These are phyloP conservation scores for Plantago major DNA, from an alignment of 257 asterid species.

Conservation along the genomic window DNA sequence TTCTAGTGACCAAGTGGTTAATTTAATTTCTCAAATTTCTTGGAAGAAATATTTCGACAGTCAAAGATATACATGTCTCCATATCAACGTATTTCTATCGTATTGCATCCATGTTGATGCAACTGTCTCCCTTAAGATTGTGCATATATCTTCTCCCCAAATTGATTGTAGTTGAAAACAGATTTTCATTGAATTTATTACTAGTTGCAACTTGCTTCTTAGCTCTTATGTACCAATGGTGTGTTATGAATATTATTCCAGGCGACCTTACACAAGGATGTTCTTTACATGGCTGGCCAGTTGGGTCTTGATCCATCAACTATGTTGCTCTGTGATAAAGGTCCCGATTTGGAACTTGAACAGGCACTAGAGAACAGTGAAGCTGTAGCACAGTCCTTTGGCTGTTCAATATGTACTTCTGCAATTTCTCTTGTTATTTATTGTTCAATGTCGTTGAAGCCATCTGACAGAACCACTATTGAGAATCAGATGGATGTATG, in stretches of 20 bases:
- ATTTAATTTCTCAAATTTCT: no score
- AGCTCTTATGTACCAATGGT: constrained; percentile 1
- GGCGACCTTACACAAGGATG: constrained; percentile 81
- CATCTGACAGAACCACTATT: constrained; percentile 50
- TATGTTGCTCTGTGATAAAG: constrained; percentile 65
- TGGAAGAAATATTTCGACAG: no score
- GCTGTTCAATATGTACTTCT: constrained; percentile 63
- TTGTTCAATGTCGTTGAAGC: constrained; percentile 56
- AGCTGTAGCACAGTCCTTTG: constrained; percentile 74
- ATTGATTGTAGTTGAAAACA: not conserved
- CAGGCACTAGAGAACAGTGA: constrained; percentile 71
- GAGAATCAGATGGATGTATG: constrained; percentile 46
- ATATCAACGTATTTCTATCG: not conserved
- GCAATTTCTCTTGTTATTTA: constrained; percentile 59
- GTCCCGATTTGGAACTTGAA: constrained; percentile 63
- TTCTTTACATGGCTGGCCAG: constrained; percentile 95
- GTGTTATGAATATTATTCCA: constrained; percentile 31
- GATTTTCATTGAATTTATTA: constrained; percentile 1
- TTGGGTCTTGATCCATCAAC: constrained; percentile 94
- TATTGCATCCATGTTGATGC: not conserved
- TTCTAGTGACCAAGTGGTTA: not conserved
- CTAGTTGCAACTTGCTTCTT: constrained; percentile 14
- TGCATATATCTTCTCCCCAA: not conserved
- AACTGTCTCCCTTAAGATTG: no score
- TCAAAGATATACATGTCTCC: no score